A percentile compares a stretch with the other conserved stretches of the same genome.
phyloP scores from a whole-genome alignment of 2,329 filamentous ascomycete species.

The Aspergillus latus region DNA sequence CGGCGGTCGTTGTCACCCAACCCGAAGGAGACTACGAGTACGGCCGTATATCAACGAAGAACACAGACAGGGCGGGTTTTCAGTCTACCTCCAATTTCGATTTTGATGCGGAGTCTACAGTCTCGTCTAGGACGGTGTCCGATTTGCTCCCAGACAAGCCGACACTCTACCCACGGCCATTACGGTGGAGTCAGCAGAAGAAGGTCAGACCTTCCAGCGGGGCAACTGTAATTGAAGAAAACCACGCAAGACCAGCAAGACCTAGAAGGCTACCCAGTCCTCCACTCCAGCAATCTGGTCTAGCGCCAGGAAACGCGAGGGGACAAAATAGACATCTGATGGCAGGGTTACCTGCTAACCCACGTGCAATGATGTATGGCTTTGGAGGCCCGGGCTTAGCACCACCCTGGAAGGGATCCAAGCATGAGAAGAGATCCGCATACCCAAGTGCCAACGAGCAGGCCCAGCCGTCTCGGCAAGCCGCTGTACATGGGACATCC shows the following conservation, averaged over 20 bases:
- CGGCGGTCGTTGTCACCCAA: conserved; percentile 22
- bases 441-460: conserved; percentile 15
- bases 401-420: conserved; percentile 9
- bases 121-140: conserved; percentile 39
- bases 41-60: not conserved
- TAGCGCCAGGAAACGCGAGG: conserved; percentile 3
- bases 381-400: conserved; percentile 22
- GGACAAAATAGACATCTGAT: conserved; percentile 15
- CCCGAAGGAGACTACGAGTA: conserved; percentile 15
- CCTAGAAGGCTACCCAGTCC: conserved; percentile 19
- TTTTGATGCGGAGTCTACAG: conserved; percentile 32
- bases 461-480: conserved; percentile 9
- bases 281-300: conserved; percentile 13
- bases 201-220: conserved; percentile 29
- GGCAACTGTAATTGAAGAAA: conserved; percentile 42
- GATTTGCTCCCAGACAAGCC: conserved; percentile 38
- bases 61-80: conserved; percentile 30
- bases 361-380: conserved; percentile 35
- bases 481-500: conserved; percentile 6
- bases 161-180: conserved; percentile 39
- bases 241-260: conserved; percentile 27
- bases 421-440: conserved; percentile 15
- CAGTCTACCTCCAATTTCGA: conserved; percentile 31
- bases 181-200: conserved; percentile 32
- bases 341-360: conserved; percentile 37